A percentile compares a stretch with the other conserved stretches of the same genome.
phyloP scores from a whole-genome alignment of 352 stramenopile species.

The Thalassiosira pacifica region DNA sequence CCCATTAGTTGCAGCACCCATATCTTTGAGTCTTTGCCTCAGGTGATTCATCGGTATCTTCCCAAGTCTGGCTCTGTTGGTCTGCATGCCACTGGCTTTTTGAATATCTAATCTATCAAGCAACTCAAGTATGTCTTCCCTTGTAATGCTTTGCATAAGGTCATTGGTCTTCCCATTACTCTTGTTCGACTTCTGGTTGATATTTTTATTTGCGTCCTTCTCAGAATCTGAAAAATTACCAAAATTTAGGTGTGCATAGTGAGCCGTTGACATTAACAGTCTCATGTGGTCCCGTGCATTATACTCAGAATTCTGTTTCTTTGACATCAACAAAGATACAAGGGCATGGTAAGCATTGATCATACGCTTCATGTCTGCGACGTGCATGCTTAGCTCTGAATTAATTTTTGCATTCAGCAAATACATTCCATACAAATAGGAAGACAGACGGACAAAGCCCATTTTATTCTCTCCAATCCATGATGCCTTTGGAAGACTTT shows the following conservation, averaged over 20 bases:
- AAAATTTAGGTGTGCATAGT: slow-evolving; percentile 5
- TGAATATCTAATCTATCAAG: too few relatives aligned
- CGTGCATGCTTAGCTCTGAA: neutral
- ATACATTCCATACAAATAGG: slow-evolving; percentile 30
- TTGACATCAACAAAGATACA: slow-evolving; percentile 30
- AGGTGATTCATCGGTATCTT: too few relatives aligned
- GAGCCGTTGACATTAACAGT: slow-evolving; percentile 24
- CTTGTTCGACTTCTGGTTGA: neutral
- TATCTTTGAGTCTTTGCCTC: too few relatives aligned
- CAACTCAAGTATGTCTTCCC: too few relatives aligned
- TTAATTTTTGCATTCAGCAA: slow-evolving; percentile 8
- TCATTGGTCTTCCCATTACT: neutral
- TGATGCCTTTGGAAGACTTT: slow-evolving; percentile 31
- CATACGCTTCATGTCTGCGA: slow-evolving; percentile 6
- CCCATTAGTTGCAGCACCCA: too few relatives aligned
- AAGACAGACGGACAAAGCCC: slow-evolving; percentile 11
- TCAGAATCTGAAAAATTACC: slow-evolving; percentile 3
- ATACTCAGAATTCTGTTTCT: neutral
- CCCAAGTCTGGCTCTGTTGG: too few relatives aligned
- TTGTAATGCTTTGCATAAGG: too few relatives aligned
- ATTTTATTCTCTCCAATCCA: slow-evolving; percentile 42
- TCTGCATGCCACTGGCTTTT: too few relatives aligned
- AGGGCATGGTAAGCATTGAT: slow-evolving; percentile 31
- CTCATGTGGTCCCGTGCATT: slow-evolving; percentile 20
- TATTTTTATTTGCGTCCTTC: neutral